phyloP scores from a whole-genome alignment of 179 eudicot genomes.

The Gypsophila paniculata region DNA sequence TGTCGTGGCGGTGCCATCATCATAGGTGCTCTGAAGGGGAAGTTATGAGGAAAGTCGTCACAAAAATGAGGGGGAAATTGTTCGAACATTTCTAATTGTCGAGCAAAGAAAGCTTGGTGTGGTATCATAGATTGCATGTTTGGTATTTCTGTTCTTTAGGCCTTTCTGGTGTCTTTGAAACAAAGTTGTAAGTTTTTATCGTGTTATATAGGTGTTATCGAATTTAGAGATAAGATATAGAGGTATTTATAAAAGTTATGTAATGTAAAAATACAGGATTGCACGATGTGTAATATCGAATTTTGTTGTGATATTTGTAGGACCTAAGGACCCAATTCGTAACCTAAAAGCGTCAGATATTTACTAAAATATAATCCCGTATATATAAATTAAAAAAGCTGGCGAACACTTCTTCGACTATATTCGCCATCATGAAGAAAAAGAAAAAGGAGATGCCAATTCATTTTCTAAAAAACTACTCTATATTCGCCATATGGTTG shows the following conservation, averaged over 20 bases:
- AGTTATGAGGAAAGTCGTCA: constrained; percentile 21
- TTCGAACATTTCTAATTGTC: constrained; percentile 18
- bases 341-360: too few relatives aligned
- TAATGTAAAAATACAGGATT: too few relatives aligned
- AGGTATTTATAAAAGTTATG: constrained; percentile 1
- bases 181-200: neutral
- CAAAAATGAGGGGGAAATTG: constrained; percentile 25
- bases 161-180: neutral
- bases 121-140: constrained; percentile 26
- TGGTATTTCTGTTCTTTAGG: neutral
- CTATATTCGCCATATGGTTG: neutral
- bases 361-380: too few relatives aligned
- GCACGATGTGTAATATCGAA: too few relatives aligned
- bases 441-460: too few relatives aligned
- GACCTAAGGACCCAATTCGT: too few relatives aligned
- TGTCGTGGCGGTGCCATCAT: constrained; percentile 14
- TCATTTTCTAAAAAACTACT: too few relatives aligned
- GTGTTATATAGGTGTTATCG: neutral
- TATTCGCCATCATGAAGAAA: too few relatives aligned
- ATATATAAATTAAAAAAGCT: neutral
- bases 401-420: neutral
- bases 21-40: constrained; percentile 17
- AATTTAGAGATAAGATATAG: neutral
- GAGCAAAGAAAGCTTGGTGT: constrained; percentile 19
- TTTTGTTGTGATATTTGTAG: too few relatives aligned